Conservation (phyloP, 2,329 filamentous ascomycete species). For the Meredithiella fracta region DNA sequence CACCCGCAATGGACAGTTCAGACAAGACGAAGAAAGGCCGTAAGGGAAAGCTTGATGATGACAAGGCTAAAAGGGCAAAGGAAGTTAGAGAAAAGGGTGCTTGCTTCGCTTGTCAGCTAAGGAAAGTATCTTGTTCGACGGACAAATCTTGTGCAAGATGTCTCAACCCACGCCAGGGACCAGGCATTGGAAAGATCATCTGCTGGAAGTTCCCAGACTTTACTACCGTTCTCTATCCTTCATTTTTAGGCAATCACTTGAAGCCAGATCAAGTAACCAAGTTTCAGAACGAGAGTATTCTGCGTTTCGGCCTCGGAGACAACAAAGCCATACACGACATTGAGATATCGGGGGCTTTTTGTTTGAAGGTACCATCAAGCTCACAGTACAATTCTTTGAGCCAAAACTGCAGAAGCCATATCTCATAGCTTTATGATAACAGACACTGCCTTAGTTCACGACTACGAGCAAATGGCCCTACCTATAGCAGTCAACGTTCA, state of each 20-base stretch:
- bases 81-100: slow-evolving; percentile 37
- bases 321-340: slow-evolving; percentile 19
- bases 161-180: slow-evolving; percentile 29
- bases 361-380: slow-evolving; percentile 29
- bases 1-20: neutral
- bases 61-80: slow-evolving; percentile 38
- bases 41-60: slow-evolving; percentile 37
- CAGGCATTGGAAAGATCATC: slow-evolving; percentile 33
- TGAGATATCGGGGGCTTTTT: slow-evolving; percentile 31
- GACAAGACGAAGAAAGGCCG: slow-evolving; percentile 28
- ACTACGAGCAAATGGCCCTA: slow-evolving; percentile 28
- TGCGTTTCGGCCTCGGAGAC: slow-evolving; percentile 27
- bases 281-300: slow-evolving; percentile 35
- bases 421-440: slow-evolving; percentile 24
- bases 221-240: slow-evolving; percentile 33
- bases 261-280: slow-evolving; percentile 31
- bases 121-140: slow-evolving; percentile 42
- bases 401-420: slow-evolving; percentile 30
- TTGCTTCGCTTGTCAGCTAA: slow-evolving; percentile 43
- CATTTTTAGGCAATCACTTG: slow-evolving; percentile 35
- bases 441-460: slow-evolving; percentile 18
- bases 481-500: slow-evolving; percentile 35
- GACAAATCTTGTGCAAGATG: slow-evolving; percentile 41
- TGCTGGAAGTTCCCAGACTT: slow-evolving; percentile 46
- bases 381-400: slow-evolving; percentile 36